phyloP scores from a whole-genome alignment of 768 basidiomycete species.

The Asterophora lycoperdoides region DNA sequence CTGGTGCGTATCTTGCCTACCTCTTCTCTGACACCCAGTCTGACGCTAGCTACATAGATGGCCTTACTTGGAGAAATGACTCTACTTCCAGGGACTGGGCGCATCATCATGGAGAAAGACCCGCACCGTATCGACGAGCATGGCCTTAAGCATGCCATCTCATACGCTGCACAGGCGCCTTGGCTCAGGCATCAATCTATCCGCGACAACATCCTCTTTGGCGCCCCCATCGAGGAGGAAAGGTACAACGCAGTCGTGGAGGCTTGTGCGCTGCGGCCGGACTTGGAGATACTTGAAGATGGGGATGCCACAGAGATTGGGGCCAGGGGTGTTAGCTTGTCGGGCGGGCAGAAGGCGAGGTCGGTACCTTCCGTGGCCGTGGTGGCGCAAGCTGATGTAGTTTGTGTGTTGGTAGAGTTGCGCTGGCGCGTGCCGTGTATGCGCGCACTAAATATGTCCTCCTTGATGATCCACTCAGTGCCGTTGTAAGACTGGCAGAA shows the following conservation, averaged over 20 bases:
- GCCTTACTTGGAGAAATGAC: conserved; percentile 74
- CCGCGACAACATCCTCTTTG: conserved; percentile 79
- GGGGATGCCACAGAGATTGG: conserved; percentile 87
- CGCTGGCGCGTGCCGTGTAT: conserved; percentile 80
- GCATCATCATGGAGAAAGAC: conserved; percentile 65
- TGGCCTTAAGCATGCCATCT: conserved; percentile 59
- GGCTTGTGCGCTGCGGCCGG: conserved; percentile 76
- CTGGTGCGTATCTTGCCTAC: conserved; percentile 39
- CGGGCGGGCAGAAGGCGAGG: conserved; percentile 82
- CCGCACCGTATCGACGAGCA: conserved; percentile 52
- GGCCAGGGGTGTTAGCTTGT: conserved; percentile 70
- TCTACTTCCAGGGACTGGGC: conserved; percentile 36
- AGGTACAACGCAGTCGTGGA: conserved; percentile 76
- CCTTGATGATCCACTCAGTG: conserved; percentile 80
- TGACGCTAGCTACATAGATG: conserved; percentile 41
- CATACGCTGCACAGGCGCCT: conserved; percentile 70
- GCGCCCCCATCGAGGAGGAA: conserved; percentile 64
- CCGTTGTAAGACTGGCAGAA: conserved; percentile 51
- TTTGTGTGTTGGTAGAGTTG: conserved; percentile 47
- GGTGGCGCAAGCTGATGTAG: not conserved
- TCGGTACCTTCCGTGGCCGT: conserved; percentile 21
- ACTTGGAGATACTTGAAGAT: conserved; percentile 80
- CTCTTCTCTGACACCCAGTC: not conserved
- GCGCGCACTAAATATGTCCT: conserved; percentile 64
- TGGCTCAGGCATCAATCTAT: conserved; percentile 73